phyloP scores from a whole-genome alignment of 306 rosid species.

The Abrus precatorius region DNA sequence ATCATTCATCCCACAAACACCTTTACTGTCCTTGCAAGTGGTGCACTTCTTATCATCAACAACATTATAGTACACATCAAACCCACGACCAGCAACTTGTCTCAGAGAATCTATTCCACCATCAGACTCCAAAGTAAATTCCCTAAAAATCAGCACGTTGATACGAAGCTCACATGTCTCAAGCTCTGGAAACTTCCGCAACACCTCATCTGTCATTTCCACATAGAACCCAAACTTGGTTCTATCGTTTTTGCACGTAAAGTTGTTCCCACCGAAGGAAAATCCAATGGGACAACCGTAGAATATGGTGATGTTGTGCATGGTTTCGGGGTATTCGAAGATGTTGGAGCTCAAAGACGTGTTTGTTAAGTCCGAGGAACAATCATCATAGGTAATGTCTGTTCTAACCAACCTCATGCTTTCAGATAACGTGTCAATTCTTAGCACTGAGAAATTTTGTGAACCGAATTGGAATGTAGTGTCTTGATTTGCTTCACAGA shows the following conservation, averaged over 20 bases:
- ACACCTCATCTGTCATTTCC: neutral
- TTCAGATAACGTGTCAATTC: neutral
- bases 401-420: constrained; percentile 11
- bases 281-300: neutral
- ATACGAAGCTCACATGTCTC: neutral
- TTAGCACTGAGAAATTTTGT: neutral
- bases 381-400: neutral
- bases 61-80: neutral
- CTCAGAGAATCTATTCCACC: neutral
- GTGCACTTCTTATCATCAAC: neutral
- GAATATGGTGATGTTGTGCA: constrained; percentile 33
- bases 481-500: neutral
- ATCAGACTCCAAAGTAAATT: neutral
- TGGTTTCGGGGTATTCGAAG: neutral
- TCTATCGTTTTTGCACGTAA: neutral
- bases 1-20: neutral
- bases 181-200: neutral
- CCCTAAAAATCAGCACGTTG: neutral
- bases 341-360: neutral
- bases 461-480: neutral
- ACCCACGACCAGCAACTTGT: neutral
- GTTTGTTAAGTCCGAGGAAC: neutral
- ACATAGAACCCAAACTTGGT: neutral
- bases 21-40: neutral
- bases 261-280: neutral